Evolutionary conservation across 2,329 filamentous ascomycete genomes (phyloP), one percentile per base, ranked within the genome.

Genomic region (Penicillium sp.): DNA sequence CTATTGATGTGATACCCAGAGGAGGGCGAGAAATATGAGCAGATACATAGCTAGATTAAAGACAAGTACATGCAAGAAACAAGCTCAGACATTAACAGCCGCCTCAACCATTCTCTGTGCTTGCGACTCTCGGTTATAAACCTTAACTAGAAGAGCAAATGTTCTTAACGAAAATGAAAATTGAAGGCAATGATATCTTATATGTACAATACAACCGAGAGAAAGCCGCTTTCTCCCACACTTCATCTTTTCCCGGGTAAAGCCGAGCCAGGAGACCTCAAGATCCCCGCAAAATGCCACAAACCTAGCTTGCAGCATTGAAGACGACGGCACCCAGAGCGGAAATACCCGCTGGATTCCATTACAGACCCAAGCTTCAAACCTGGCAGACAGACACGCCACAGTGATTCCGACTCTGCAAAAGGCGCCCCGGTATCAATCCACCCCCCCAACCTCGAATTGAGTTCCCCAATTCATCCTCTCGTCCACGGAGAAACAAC

Each of bases 111-210:
- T 7, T 3, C 50, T 24, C 28, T 22, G 19, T 17, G 5, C 19
- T 22, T 28, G 9, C 9, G 4, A 3, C 17, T 37, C 3, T 19
- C 8, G 8, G 6, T 12, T n/a, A 13, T 26, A 50, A 17, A 22
- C 4, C 17, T 5, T 4, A 2, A 26, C 17, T n/a, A 30, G 5
- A 47, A 28, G 15, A 47, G 40, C 45, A 13, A 17, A 40, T 58
- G 17, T 53, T 51, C 45, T 57, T 56, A 65, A 61, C 51, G 53
- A 60, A 55, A 61, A 63, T 63, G 56, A 68, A 68, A 66, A 66
- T 67, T 70, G 66, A 68, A 67, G 65, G 63, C 56, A 68, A 68
- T 71, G 68, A 71, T 71, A 70, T 71, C 63, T 53, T 68, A 69
- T 70, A 70, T 71, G 67, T 70, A 71, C 69, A 70, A 66, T 70